Base-by-base conservation (phyloP, 257 asterid genomes). In the Echium plantagineum region DNA sequence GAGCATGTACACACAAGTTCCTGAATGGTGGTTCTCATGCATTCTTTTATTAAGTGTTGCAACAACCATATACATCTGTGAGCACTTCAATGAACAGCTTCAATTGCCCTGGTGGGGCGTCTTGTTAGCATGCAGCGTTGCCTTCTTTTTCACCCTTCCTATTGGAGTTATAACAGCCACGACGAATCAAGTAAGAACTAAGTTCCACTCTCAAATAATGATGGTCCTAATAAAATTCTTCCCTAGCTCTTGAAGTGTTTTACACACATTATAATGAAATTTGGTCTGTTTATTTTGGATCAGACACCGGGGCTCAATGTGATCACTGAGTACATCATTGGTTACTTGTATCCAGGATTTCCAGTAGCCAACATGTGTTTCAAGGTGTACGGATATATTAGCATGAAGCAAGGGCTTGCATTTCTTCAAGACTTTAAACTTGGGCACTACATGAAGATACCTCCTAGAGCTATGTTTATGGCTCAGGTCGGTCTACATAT, bases 351-450 rank as follows among this genome's bases (percentile, higher is more conserved):
- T 52, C 83, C 87, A 0, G 94, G 90, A 0, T 55, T 52, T 9
- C 94, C 89, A 0, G 83, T 85, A 26, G 94, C 90, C 1, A 84
- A 84, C 64, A 77, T 84, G 78, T 64, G 76, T 70, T 81, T 84
- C 77, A 84, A 84, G 63, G 83, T 76, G 6, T 84, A 75, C 35
- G 89, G 94, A 15, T 81, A 79, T 72, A 77, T 84, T 20, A 84
- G 94, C 73, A 81, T 84, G 90, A 7, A 31, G 6, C 94, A 85
- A 73, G 94, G 80, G 17, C 47, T 80, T n/a, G n/a, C n/a, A n/a
- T n/a, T n/a, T n/a, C n/a, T n/a, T n/a, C n/a, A n/a, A n/a, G n/a
- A n/a, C n/a, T n/a, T n/a, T n/a, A n/a, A n/a, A n/a, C n/a, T n/a
- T n/a, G n/a, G n/a, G n/a, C n/a, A n/a, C n/a, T n/a, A n/a, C n/a